Evolutionary conservation across 306 rosid genomes (phyloP), one percentile per base, ranked within the genome.

Genomic region (Gleditsia sinensis): DNA sequence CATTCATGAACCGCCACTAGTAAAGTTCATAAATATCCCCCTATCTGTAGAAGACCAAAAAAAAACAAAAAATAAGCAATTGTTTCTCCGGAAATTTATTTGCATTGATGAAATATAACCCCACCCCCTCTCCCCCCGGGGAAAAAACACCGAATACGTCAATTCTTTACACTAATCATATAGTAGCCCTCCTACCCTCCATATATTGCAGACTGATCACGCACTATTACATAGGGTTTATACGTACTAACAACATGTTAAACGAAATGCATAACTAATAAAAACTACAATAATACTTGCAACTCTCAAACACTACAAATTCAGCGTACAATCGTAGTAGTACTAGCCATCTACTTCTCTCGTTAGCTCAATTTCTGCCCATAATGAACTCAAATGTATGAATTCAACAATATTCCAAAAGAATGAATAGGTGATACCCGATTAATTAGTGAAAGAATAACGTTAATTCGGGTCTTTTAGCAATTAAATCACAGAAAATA

Each of bases 1-100:
- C 19, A 43, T 67, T 21, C 69, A 72, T 2, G 10, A 62, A 39
- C 25, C 49, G 24, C 23, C 67, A 61, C 61, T 25, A n/a, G 62
- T 33, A 59, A 71, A 75, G 66, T 43, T 71, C 63, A 64, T 3
- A 33, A 55, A 20, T 32, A 70, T 37, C 57, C 74, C 74, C 60
- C 57, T 2, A 62, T 14, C 86, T 69, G 45, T n/a, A n/a, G n/a
- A n/a, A n/a, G n/a, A n/a, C n/a, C 59, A 74, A 9, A 75, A 48
- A 12, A 40, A 20, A 20, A 17, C 60, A 23, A 19, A 0, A 49
- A 62, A n/a, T 8, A 1, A 53, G 51, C 30, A 21, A 46, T 19
- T 23, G 23, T 40, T 80, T 32, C 13, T 68, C 53, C 2, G 69
- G 17, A 37, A 64, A 64, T 10, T 21, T 20, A 37, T 20, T 40